Evolutionary conservation across 371 early-diverging fungal genomes (phyloP).

Genomic region (Rhizopus delemar): DNA sequence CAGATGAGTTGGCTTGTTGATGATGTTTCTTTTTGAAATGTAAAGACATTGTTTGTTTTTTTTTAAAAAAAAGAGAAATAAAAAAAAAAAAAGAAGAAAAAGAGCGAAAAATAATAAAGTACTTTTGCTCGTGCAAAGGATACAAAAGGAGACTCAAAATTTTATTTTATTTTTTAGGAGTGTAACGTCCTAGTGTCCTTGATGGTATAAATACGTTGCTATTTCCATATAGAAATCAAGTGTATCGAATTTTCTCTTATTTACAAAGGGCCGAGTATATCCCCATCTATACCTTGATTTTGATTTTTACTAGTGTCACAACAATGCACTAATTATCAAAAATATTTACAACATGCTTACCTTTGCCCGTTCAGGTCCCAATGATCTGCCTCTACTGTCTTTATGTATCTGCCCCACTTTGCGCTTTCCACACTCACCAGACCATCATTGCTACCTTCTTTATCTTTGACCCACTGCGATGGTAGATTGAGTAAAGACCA

Average conservation of each 20-base stretch:
- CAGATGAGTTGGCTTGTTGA: slow-evolving; percentile 4
- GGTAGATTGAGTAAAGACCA: slow-evolving; percentile 63
- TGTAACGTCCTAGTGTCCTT: slow-evolving; percentile 35
- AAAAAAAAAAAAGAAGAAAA: slow-evolving; percentile 3
- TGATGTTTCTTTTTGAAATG: slow-evolving; percentile 11
- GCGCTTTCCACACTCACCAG: slow-evolving; percentile 80
- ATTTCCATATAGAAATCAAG: slow-evolving; percentile 77
- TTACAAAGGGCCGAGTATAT: slow-evolving; percentile 22
- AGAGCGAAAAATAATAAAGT: not conserved
- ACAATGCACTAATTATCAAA: not conserved
- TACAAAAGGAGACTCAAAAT: not conserved
- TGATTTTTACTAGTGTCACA: not conserved
- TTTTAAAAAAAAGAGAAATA: not conserved
- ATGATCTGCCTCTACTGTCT: slow-evolving; percentile 81
- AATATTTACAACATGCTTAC: slow-evolving; percentile 8
- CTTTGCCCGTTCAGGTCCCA: slow-evolving; percentile 72
- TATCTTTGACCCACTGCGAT: slow-evolving; percentile 39
- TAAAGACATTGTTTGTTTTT: slow-evolving; percentile 10
- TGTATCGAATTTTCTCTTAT: slow-evolving; percentile 61
- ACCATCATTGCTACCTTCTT: slow-evolving; percentile 85
- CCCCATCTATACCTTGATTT: slow-evolving; percentile 27
- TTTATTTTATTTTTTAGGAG: not conserved
- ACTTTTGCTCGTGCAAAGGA: not conserved
- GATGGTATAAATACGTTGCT: slow-evolving; percentile 66
- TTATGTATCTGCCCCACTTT: slow-evolving; percentile 84